Percentiles rank a stretch among this genome's conserved stretches.
phyloP scores from a whole-genome alignment of 345 rosid species.

The Anacardium occidentale region DNA sequence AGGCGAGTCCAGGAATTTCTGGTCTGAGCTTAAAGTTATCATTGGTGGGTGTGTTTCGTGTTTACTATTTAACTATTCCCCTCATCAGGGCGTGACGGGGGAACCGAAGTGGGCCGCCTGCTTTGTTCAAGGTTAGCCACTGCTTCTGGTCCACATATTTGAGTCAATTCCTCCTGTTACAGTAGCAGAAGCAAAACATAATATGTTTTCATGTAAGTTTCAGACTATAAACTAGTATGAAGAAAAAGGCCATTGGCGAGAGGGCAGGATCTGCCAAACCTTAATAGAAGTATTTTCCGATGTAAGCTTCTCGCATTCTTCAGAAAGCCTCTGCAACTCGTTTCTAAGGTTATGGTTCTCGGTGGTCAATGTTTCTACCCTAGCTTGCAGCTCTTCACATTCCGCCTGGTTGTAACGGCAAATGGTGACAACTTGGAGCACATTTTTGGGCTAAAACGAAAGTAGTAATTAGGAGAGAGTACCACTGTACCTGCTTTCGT shows the following conservation, averaged over 20 bases:
- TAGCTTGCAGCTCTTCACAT: slow-evolving; percentile 85
- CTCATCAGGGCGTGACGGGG: slow-evolving; percentile 36
- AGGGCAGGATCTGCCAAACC: slow-evolving; percentile 33
- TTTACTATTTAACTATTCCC: slow-evolving; percentile 32
- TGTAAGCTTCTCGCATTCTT: slow-evolving; percentile 84
- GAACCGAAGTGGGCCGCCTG: slow-evolving; percentile 32
- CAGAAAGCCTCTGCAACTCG: slow-evolving; percentile 77
- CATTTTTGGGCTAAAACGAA: neutral
- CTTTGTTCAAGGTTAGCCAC: slow-evolving; percentile 60
- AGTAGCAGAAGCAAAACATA: neutral
- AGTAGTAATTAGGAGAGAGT: neutral
- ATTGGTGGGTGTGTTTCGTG: neutral
- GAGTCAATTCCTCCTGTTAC: slow-evolving; percentile 71
- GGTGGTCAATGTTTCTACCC: slow-evolving; percentile 58
- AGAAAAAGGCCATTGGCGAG: no score
- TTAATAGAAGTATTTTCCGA: slow-evolving; percentile 78
- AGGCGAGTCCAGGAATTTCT: slow-evolving; percentile 2
- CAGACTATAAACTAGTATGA: neutral
- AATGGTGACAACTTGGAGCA: neutral
- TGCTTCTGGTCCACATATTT: slow-evolving; percentile 70
- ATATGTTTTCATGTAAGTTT: no score
- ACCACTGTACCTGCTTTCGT: slow-evolving; percentile 76
- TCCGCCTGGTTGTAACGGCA: slow-evolving; percentile 53
- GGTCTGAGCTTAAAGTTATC: neutral
- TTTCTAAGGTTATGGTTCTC: slow-evolving; percentile 72